Evolutionary conservation across 2,329 filamentous ascomycete species (phyloP).

Genomic region (Epichloe scottii): DNA sequence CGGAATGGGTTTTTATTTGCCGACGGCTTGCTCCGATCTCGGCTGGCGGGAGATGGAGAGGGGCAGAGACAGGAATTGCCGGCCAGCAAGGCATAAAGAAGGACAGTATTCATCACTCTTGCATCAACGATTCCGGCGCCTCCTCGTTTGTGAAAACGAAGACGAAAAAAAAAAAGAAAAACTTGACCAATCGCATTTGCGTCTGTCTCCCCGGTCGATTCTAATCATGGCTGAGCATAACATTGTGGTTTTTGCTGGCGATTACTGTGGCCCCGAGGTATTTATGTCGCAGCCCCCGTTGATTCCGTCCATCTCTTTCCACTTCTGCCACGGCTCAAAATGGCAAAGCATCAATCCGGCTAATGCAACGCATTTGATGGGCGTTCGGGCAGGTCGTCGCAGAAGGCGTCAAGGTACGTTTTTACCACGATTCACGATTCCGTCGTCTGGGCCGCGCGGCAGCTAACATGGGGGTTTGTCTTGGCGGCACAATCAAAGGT

Average conservation of each 20-base stretch:
- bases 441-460: not conserved
- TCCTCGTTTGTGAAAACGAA: no score
- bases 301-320: constrained; percentile 8
- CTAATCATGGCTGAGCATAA: constrained; percentile 53
- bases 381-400: constrained; percentile 48
- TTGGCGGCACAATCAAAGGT: constrained; percentile 38
- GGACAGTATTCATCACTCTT: no score
- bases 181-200: no score
- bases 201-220: no score
- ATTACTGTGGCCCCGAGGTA: constrained; percentile 72
- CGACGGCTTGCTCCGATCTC: no score
- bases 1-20: no score
- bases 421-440: not conserved
- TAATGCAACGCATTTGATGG: not conserved
- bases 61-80: no score
- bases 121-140: no score
- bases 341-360: constrained; percentile 10
- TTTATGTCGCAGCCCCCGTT: constrained; percentile 24
- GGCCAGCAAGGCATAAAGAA: no score
- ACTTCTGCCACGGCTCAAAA: no score
- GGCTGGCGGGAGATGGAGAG: no score
- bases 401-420: constrained; percentile 67
- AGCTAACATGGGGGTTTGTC: constrained; percentile 1
- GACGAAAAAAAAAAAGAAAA: no score
- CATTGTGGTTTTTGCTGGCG: constrained; percentile 67